Conservation (phyloP, 2,329 filamentous ascomycete species). For the Cercospora beticola region DNA sequence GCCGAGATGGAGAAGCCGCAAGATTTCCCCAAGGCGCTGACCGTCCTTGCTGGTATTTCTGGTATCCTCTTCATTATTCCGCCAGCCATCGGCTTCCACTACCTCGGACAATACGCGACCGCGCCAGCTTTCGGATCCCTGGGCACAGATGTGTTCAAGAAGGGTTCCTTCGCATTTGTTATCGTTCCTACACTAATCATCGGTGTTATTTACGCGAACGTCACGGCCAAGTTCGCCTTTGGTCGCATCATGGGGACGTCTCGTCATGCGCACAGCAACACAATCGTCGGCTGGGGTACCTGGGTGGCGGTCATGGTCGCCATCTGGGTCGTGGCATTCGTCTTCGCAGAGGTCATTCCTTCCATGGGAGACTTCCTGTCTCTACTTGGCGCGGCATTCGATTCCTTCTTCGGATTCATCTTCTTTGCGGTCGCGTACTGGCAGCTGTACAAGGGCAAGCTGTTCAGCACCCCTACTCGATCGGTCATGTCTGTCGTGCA, state of each 20-base stretch:
- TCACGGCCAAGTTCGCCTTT: conserved; percentile 51
- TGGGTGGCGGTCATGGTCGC: conserved; percentile 46
- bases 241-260: conserved; percentile 47
- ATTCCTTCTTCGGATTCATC: conserved; percentile 54
- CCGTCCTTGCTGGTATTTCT: conserved; percentile 48
- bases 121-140: conserved; percentile 53
- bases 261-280: conserved; percentile 50
- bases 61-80: conserved; percentile 52
- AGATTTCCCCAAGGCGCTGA: conserved; percentile 53
- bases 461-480: conserved; percentile 42
- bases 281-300: conserved; percentile 49
- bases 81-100: conserved; percentile 51
- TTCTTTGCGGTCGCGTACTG: conserved; percentile 54
- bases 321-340: conserved; percentile 48
- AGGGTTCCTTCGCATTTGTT: conserved; percentile 52
- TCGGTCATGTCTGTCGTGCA: conserved; percentile 49
- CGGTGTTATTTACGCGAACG: conserved; percentile 53
- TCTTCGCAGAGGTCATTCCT: conserved; percentile 52
- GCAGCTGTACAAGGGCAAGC: conserved; percentile 43
- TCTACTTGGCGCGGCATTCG: conserved; percentile 50
- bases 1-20: conserved; percentile 52
- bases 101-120: conserved; percentile 52
- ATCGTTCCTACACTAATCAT: conserved; percentile 53
- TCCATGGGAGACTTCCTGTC: conserved; percentile 54
- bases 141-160: conserved; percentile 48